Evolutionary conservation across 208 protist genomes (phyloP), one percentile per base, ranked within the genome.

Genomic region (Crithidia expoeki): DNA sequence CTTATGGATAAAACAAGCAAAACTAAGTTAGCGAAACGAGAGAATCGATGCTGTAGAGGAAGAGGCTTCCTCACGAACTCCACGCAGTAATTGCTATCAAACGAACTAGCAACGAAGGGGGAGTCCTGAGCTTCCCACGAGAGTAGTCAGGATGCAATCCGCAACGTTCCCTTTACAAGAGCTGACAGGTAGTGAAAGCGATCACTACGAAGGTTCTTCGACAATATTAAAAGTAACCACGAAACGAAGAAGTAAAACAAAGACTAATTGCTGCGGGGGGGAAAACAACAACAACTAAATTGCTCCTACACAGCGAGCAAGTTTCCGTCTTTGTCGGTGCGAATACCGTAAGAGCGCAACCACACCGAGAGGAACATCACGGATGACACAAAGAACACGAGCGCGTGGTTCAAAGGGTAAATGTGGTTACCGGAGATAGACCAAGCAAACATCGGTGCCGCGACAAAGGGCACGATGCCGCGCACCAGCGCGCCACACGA

Each of bases 391-490:
- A 86, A 56, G 66, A 93, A 89, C 6, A 85, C 71, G 17, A 93
- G 73, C 21, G 79, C 60, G 62, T 90, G 78, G 53, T 86, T 84
- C 49, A 90, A 86, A 16, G 83, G 79, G 12, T 72, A 61, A 4
- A 74, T 42, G 55, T 83, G 69, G 34, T 75, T 14, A 32, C 79
- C 73, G 12, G 62, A 65, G 23, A 90, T 83, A 23, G 83, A 85
- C 78, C 80, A 89, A 21, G 82, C 83, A 72, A 84, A 90, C 1
- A 89, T 0, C 4, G 84, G 78, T 0, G 84, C 65, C 12, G 75
- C 53, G 0, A 85, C 21, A 4, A 85, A 55, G 4, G 83, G 88
- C 50, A 76, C 50, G 33, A 85, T 68, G 40, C 67, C 73, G 19
- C 84, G 84, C 50, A 83, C 74, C 6, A 77, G 56, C 4, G 83